Evolutionary conservation across 805 yeast genomes (phyloP).

Genomic region (Starmerella vaccinii): DNA sequence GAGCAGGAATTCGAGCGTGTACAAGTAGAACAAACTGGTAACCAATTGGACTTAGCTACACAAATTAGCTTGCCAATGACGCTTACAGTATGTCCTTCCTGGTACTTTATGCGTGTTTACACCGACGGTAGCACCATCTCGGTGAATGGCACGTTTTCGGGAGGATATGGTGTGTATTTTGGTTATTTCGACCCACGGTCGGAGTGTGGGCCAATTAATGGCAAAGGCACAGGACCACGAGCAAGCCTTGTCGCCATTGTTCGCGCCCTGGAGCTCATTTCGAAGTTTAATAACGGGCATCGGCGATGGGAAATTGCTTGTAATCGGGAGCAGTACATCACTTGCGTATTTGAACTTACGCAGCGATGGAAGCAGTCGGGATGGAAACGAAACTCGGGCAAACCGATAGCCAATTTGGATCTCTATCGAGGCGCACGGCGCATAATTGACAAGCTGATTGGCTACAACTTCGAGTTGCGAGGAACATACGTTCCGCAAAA

Average conservation of each 20-base stretch:
- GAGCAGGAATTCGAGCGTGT: neutral
- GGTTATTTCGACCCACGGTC: constrained; percentile 3
- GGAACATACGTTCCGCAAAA: neutral
- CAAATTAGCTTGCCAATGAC: neutral
- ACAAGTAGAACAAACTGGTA: neutral
- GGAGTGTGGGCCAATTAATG: constrained; percentile 1
- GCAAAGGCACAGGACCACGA: constrained; percentile 2
- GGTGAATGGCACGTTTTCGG: neutral
- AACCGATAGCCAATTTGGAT: constrained; percentile 3
- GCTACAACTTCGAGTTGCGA: neutral
- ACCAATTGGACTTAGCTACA: neutral
- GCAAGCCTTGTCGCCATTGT: constrained; percentile 5
- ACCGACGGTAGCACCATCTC: constrained; percentile 5
- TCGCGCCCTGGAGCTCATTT: constrained; percentile 2
- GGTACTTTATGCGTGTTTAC: constrained; percentile 1
- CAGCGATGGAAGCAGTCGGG: constrained; percentile 5
- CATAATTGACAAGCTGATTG: neutral
- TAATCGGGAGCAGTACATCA: constrained; percentile 5
- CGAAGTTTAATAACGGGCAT: constrained; percentile 1
- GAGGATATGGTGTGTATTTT: constrained; percentile 4
- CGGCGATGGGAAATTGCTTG: constrained; percentile 6
- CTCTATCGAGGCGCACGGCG: constrained; percentile 3
- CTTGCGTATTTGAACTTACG: neutral
- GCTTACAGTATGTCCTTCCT: neutral
- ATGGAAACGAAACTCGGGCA: constrained; percentile 7